These are phyloP conservation scores for Globisporangium okanoganense DNA, from an alignment of 352 stramenopile species.

Conservation along the genomic window DNA sequence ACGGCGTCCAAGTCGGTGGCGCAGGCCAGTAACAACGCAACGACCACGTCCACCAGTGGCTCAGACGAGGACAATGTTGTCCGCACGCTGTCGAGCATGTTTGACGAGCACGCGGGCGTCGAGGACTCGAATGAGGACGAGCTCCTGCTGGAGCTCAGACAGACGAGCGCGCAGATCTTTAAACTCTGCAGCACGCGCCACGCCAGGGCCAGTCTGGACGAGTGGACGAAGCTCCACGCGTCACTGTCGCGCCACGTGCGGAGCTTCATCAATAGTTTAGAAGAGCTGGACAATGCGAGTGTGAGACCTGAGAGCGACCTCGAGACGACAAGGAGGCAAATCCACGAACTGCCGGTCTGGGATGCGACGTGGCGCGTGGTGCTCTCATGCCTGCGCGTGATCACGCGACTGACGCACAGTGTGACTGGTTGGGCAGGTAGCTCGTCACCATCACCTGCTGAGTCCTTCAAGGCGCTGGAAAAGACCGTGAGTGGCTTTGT, in stretches of 20 bases:
- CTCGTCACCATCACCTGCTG: neutral
- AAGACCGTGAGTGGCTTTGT: neutral
- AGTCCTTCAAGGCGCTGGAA: neutral
- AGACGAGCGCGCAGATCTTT: conserved; percentile 11
- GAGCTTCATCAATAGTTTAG: conserved; percentile 2
- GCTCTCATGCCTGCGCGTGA: conserved; percentile 18
- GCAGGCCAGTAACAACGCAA: neutral
- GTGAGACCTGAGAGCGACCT: conserved; percentile 8
- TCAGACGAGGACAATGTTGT: conserved; percentile 7
- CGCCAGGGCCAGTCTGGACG: neutral
- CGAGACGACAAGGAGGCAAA: neutral
- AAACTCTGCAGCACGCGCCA: conserved; percentile 7
- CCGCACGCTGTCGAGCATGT: conserved; percentile 15
- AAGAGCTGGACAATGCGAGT: conserved; percentile 4
- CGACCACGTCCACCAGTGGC: neutral
- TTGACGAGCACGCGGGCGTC: conserved; percentile 13
- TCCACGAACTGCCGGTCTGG: conserved; percentile 25
- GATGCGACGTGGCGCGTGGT: conserved; percentile 31
- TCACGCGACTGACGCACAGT: neutral
- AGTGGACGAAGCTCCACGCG: conserved; percentile 2
- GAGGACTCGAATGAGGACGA: conserved; percentile 8
- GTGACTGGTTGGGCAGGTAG: neutral
- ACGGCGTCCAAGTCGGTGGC: neutral
- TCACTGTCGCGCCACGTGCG: conserved; percentile 7
- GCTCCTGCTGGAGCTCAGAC: conserved; percentile 18